Conservation (phyloP, 257 asterid genomes). For the Osmanthus fragrans region DNA sequence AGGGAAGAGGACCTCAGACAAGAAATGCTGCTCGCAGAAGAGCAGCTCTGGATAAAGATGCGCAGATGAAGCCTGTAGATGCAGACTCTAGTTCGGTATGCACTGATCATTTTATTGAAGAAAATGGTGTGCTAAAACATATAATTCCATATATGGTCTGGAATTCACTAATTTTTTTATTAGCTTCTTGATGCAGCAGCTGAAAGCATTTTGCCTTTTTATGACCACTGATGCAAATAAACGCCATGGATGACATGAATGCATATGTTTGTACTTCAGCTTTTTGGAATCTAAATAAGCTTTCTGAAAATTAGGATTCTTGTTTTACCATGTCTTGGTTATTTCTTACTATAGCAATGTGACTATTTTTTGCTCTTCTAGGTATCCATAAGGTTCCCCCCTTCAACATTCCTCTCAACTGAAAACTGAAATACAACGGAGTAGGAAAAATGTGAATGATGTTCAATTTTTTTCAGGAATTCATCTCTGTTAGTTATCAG, state of each 20-base stretch:
- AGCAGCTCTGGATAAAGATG: slow-evolving; percentile 82
- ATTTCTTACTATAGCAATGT: not conserved
- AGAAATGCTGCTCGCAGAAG: slow-evolving; percentile 81
- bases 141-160: not conserved
- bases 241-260: not conserved
- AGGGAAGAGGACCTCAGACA: slow-evolving; percentile 84
- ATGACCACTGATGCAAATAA: not conserved
- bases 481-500: not conserved
- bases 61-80: slow-evolving; percentile 64
- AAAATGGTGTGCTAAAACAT: not conserved
- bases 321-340: not conserved
- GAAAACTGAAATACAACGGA: not conserved
- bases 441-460: not conserved
- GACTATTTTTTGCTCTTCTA: not conserved
- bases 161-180: not conserved
- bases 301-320: not conserved
- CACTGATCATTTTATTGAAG: not conserved
- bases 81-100: slow-evolving; percentile 89
- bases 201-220: not conserved
- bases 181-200: not conserved
- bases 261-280: not conserved
- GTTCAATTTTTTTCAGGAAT: not conserved
- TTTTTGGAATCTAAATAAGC: not conserved
- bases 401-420: not conserved
- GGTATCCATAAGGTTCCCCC: not conserved